Evolutionary conservation across 2,329 filamentous ascomycete species (phyloP), one percentile per base, ranked within the genome.

Genomic region (Arthroderma sp.): DNA sequence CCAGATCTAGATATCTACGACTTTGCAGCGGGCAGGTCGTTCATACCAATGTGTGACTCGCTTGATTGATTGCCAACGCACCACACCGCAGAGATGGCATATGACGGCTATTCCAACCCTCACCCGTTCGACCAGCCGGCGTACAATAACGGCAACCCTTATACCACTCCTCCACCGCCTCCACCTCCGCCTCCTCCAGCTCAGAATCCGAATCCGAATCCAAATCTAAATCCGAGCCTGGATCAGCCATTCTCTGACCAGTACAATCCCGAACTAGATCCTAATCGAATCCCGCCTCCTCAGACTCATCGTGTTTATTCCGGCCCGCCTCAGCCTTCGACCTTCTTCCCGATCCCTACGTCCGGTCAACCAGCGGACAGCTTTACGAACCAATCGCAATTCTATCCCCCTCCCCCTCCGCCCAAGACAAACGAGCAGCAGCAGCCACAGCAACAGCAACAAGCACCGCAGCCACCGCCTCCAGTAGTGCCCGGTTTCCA

Each of bases 91-190:
- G 15, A 22, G 41, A 68, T 68, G 64, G 64, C 66, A 43, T 68
- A 68, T 58, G 62, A 68, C 57, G 60, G 59, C 47, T 66, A 65
- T 50, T 62, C 62, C 53, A 53, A 44, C 44, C 48, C 56, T 44
- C 59, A 51, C 41, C 50, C 56, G 29, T 62, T 60, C 45, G 50
- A 56, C 15, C 54, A 57, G 43, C 45, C 51, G 48, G 54, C 46
- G 54, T 51, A 40, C 50, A 42, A 41, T 11, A 38, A 31, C 10
- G 28, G 44, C 22, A 51, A 44, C n/a, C 36, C 41, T 32, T 42
- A 45, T 37, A 46, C 50, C 27, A 48, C 55, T 43, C 38, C 52
- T 29, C 54, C 60, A 37, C 49, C 42, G 48, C 43, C 42, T 4
- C 33, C 41, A 4, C 11, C 11, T 40, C 32, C 31, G 8, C 38